These are phyloP conservation scores for Cymodocea nodosa DNA, from an alignment of 116 monocot species.

Conservation along the genomic window DNA sequence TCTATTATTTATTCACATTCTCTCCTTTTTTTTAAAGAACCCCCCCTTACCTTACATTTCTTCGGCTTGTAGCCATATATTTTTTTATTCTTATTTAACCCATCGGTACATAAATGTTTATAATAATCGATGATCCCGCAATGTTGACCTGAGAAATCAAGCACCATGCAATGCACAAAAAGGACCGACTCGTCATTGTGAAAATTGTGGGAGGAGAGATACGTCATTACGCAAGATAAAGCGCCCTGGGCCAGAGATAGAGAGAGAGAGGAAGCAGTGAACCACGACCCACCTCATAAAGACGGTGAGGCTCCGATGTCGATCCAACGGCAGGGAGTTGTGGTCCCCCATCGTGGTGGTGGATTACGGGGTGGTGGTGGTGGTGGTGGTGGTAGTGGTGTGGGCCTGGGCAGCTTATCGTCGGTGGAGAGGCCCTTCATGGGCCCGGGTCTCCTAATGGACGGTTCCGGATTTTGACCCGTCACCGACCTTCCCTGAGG, in stretches of 20 bases:
- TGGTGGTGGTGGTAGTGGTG: not conserved
- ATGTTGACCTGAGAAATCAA: slow-evolving; percentile 1
- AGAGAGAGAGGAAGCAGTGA: not conserved
- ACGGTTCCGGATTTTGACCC: slow-evolving; percentile 9
- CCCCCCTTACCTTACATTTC: too few relatives aligned
- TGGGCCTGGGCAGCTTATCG: slow-evolving; percentile 1
- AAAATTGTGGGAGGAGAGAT: not conserved
- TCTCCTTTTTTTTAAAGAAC: too few relatives aligned
- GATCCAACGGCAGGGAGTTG: not conserved
- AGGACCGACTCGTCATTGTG: not conserved
- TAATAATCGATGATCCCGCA: not conserved
- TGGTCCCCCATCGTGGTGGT: not conserved
- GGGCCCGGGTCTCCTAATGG: slow-evolving; percentile 1
- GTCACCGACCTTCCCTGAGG: slow-evolving; percentile 1
- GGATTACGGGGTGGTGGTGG: too few relatives aligned
- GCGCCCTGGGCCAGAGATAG: not conserved
- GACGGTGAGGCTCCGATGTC: not conserved
- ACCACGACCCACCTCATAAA: not conserved
- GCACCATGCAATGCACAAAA: not conserved
- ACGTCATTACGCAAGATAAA: not conserved
- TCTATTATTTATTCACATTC: too few relatives aligned
- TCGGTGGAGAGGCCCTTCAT: slow-evolving; percentile 1
- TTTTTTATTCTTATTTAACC: too few relatives aligned
- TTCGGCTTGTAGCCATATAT: too few relatives aligned
- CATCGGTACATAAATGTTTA: too few relatives aligned